These are phyloP conservation scores for Marasmius fiardii DNA, from an alignment of 1,284 basidiomycete genomes.

Conservation along the genomic window DNA sequence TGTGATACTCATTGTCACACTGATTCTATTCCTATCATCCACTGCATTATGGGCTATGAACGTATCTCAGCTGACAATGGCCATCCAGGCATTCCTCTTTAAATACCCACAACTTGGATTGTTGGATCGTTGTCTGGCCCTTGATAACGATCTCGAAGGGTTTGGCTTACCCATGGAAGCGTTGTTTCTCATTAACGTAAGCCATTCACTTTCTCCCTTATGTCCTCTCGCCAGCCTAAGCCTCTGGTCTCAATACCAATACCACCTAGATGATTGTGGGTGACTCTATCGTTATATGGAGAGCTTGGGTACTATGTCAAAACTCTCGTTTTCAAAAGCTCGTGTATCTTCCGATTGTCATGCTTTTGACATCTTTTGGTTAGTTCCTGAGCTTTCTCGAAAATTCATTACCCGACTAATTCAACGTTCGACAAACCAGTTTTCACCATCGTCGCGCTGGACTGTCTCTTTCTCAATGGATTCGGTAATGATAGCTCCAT, in stretches of 20 bases:
- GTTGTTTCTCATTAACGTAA: background rate
- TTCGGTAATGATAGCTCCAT: background rate
- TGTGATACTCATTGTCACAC: constrained; percentile 1
- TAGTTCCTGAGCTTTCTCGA: background rate
- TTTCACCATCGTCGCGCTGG: constrained; percentile 2
- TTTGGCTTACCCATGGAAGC: constrained; percentile 2
- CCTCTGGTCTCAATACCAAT: background rate
- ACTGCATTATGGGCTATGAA: constrained; percentile 8
- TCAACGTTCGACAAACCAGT: background rate
- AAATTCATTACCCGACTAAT: background rate
- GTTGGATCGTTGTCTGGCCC: background rate
- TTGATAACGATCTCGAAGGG: background rate
- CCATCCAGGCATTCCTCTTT: background rate
- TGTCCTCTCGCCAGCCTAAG: background rate
- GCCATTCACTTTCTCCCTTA: background rate
- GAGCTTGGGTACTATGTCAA: constrained; percentile 6
- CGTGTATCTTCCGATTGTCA: background rate
- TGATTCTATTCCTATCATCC: constrained; percentile 3
- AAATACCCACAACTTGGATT: background rate
- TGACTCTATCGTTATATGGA: constrained; percentile 10
- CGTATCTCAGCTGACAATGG: background rate
- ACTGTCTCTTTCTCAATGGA: constrained; percentile 2
- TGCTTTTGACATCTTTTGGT: background rate
- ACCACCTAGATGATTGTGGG: constrained; percentile 9
- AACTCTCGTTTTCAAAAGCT: background rate